These are phyloP conservation scores for Acanthamoeba polyphaga DNA, from an alignment of 208 protist genomes.

Conservation along the genomic window DNA sequence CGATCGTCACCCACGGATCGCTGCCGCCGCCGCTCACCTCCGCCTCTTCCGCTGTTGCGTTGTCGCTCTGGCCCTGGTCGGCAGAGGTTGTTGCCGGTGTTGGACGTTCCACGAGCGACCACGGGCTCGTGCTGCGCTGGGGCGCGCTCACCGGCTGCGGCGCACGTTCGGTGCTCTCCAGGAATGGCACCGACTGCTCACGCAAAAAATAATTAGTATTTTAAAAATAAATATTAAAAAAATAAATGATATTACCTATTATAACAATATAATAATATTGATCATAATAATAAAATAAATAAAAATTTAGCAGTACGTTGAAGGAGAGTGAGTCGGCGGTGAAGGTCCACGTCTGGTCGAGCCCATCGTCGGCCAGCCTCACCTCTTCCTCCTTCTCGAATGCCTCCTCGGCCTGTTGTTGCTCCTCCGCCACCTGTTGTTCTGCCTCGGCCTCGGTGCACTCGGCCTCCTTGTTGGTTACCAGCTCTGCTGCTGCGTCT, in stretches of 20 bases:
- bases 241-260: no score
- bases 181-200: not conserved
- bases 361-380: not conserved
- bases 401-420: not conserved
- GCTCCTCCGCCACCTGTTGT: not conserved
- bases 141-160: not conserved
- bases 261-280: no score
- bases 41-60: not conserved
- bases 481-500: not conserved
- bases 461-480: not conserved
- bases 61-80: no score
- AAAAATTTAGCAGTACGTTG: no score
- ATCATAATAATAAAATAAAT: no score
- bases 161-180: not conserved
- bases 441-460: not conserved
- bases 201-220: no score
- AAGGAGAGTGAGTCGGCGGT: not conserved
- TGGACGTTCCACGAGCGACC: no score
- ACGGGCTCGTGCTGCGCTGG: no score
- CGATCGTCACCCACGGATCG: not conserved
- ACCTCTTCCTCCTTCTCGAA: slow-evolving; percentile 30
- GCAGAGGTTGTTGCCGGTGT: no score
- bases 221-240: no score
- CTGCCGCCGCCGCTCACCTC: not conserved
- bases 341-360: not conserved